Evolutionary conservation across 2,329 filamentous ascomycete genomes (phyloP).

Genomic region (Aotearoamyces nothofagi): DNA sequence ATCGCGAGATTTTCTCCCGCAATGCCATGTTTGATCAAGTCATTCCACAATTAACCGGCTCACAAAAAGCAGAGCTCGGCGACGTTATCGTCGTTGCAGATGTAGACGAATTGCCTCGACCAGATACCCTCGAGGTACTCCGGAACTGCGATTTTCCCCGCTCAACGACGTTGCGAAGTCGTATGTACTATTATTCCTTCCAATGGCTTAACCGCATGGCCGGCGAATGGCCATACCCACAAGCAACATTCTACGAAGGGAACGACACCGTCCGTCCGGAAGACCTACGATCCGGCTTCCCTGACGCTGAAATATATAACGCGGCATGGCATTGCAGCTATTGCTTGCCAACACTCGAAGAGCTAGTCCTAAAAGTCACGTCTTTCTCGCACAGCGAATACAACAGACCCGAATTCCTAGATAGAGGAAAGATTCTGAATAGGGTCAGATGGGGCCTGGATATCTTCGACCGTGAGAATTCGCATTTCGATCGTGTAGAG

Average conservation of each 20-base stretch:
- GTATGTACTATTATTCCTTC: constrained; percentile 24
- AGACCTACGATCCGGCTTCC: constrained; percentile 22
- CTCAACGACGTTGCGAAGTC: constrained; percentile 19
- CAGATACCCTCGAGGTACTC: constrained; percentile 19
- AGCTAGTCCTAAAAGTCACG: constrained; percentile 26
- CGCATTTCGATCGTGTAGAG: constrained; percentile 22
- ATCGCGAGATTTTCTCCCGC: constrained; percentile 23
- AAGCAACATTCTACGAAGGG: constrained; percentile 27
- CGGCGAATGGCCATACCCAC: constrained; percentile 26
- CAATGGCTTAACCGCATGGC: constrained; percentile 21
- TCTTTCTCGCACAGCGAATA: constrained; percentile 25
- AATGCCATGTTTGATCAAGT: constrained; percentile 23
- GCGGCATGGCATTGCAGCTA: constrained; percentile 31
- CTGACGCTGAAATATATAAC: constrained; percentile 23
- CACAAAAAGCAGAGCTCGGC: constrained; percentile 16
- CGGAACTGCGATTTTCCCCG: constrained; percentile 21
- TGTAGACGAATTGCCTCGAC: constrained; percentile 28
- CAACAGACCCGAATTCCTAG: constrained; percentile 25
- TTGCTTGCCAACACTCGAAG: constrained; percentile 26
- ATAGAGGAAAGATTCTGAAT: constrained; percentile 24
- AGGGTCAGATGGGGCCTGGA: constrained; percentile 27
- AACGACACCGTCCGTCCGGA: constrained; percentile 24
- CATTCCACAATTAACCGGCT: constrained; percentile 22
- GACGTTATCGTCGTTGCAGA: constrained; percentile 30
- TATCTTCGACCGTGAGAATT: constrained; percentile 22